phyloP scores from a whole-genome alignment of 1,284 basidiomycete species.

The Marasmius tenuissimus region DNA sequence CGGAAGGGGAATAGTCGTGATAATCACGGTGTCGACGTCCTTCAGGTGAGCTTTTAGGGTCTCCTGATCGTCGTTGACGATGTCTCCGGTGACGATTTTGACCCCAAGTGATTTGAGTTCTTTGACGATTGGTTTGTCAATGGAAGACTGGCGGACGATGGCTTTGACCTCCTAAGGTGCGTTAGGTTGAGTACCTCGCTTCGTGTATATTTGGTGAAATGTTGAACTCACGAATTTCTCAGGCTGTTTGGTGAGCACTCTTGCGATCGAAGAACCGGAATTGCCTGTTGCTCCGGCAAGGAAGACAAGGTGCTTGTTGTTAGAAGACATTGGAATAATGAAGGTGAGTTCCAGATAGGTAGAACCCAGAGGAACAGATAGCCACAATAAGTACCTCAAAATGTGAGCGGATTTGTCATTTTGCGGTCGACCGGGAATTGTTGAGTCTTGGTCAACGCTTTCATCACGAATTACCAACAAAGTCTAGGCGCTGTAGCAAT shows the following conservation, averaged over 20 bases:
- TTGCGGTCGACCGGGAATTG: no score
- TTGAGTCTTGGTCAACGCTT: no score
- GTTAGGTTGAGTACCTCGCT: not conserved
- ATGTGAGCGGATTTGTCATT: no score
- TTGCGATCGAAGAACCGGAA: not conserved
- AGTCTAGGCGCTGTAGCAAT: no score
- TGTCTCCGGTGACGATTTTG: not conserved
- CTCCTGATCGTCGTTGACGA: not conserved
- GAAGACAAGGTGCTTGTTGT: not conserved
- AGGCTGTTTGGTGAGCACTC: not conserved
- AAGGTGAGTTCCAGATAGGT: no score
- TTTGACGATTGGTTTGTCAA: not conserved
- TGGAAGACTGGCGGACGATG: conserved; percentile 1
- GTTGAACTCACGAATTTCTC: not conserved
- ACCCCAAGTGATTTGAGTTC: not conserved
- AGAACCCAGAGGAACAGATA: no score
- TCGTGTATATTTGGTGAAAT: not conserved
- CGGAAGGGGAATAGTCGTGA: not conserved
- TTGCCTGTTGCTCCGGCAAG: conserved; percentile 1
- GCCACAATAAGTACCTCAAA: no score
- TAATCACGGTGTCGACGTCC: conserved; percentile 2
- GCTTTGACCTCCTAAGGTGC: not conserved
- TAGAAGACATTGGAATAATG: no score
- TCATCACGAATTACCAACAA: no score
- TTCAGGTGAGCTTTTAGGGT: not conserved